These are phyloP conservation scores for Pichia phayaonensis DNA, from an alignment of 805 yeast genomes.

Conservation along the genomic window DNA sequence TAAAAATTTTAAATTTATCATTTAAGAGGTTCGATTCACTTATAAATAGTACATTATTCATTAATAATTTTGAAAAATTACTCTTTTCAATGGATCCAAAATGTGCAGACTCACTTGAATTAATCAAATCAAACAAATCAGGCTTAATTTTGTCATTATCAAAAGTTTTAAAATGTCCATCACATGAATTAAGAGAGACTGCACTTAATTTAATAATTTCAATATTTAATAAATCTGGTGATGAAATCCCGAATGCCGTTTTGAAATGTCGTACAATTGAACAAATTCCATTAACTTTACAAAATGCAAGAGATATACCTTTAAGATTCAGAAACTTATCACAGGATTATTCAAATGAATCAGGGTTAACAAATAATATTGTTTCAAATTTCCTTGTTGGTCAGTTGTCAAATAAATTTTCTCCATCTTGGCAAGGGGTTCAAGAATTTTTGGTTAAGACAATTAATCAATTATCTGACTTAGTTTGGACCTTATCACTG, in stretches of 20 bases:
- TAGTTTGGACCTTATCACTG: slow-evolving; percentile 50
- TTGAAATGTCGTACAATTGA: slow-evolving; percentile 55
- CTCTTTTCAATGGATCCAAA: slow-evolving; percentile 10
- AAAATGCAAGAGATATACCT: slow-evolving; percentile 66
- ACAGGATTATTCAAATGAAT: slow-evolving; percentile 30
- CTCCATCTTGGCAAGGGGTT: slow-evolving; percentile 81
- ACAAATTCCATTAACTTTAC: slow-evolving; percentile 60
- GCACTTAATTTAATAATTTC: slow-evolving; percentile 38
- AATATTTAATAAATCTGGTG: slow-evolving; percentile 28
- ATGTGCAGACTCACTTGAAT: slow-evolving; percentile 4
- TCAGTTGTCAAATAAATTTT: slow-evolving; percentile 61
- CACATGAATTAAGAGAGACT: slow-evolving; percentile 40
- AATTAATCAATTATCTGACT: slow-evolving; percentile 31
- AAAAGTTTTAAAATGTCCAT: slow-evolving; percentile 39
- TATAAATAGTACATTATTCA: slow-evolving; percentile 30
- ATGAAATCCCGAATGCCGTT: slow-evolving; percentile 18
- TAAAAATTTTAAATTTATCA: slow-evolving; percentile 14
- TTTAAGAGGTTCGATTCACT: slow-evolving; percentile 19
- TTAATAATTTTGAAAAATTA: slow-evolving; percentile 29
- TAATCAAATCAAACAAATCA: slow-evolving; percentile 6
- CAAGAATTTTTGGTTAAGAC: slow-evolving; percentile 49
- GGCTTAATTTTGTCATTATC: slow-evolving; percentile 20
- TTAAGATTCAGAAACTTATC: slow-evolving; percentile 59
- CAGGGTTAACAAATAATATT: slow-evolving; percentile 22
- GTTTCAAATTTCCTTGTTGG: slow-evolving; percentile 56